These are phyloP conservation scores for Phyllosticta citribraziliensis DNA, from an alignment of 2,329 filamentous ascomycete genomes.

Conservation along the genomic window DNA sequence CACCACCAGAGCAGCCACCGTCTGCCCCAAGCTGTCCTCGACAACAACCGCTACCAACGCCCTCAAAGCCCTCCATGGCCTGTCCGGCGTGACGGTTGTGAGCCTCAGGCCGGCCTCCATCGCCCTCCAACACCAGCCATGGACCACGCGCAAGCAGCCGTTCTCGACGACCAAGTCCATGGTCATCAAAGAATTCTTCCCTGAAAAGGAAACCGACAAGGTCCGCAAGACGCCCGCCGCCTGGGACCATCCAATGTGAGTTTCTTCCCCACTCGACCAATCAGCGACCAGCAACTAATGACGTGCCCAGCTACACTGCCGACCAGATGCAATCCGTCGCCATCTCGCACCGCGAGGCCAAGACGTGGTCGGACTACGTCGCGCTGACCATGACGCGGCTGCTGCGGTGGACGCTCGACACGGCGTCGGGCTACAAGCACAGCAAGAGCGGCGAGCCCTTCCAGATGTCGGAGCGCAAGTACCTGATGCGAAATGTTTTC, in stretches of 20 bases:
- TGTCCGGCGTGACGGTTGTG: conserved; percentile 9
- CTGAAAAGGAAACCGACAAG: conserved; percentile 32
- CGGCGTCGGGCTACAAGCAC: conserved; percentile 71
- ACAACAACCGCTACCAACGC: conserved; percentile 1
- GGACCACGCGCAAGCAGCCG: conserved; percentile 19
- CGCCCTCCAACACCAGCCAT: conserved; percentile 16
- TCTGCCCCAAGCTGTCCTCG: neutral
- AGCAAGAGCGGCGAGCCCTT: conserved; percentile 53
- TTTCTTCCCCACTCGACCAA: neutral
- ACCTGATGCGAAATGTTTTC: conserved; percentile 84
- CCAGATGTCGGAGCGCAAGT: conserved; percentile 72
- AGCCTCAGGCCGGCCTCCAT: conserved; percentile 16
- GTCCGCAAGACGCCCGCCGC: conserved; percentile 37
- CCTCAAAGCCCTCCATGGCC: conserved; percentile 20
- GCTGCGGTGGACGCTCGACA: conserved; percentile 70
- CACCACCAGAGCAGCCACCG: conserved; percentile 3
- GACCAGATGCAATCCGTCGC: conserved; percentile 66
- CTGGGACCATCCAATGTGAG: conserved; percentile 40
- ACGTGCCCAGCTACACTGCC: conserved; percentile 52
- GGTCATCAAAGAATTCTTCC: conserved; percentile 38
- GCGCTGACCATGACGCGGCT: conserved; percentile 70
- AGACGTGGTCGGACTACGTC: conserved; percentile 64
- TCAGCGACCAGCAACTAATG: neutral
- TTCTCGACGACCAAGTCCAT: conserved; percentile 31
- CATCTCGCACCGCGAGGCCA: conserved; percentile 66